Evolutionary conservation across 305 asterid genomes (phyloP).

Genomic region (Fraxinus angustifolia): DNA sequence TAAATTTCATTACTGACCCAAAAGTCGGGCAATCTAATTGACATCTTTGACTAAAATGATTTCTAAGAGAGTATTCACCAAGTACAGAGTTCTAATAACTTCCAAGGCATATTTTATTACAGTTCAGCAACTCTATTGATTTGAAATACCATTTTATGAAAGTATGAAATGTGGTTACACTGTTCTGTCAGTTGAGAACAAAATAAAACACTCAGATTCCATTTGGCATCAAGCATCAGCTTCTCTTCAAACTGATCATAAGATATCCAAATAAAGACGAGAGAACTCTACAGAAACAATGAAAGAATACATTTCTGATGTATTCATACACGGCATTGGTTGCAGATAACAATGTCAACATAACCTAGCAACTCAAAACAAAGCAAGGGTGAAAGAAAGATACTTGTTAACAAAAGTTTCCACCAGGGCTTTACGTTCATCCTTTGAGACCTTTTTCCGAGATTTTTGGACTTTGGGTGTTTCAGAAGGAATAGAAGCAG

Average conservation of each 20-base stretch:
- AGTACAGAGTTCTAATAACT: not conserved
- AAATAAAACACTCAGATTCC: not conserved
- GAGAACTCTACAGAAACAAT: not conserved
- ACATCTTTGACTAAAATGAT: not conserved
- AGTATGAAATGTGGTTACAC: not conserved
- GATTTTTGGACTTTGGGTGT: slow-evolving; percentile 16
- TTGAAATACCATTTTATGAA: not conserved
- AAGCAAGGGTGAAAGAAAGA: slow-evolving; percentile 6
- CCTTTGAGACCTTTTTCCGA: slow-evolving; percentile 30
- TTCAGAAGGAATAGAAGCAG: slow-evolving; percentile 34
- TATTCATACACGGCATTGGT: not conserved
- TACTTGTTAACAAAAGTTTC: slow-evolving; percentile 43
- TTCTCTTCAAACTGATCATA: not conserved
- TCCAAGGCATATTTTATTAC: not conserved
- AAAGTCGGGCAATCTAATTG: not conserved
- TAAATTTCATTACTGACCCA: not conserved
- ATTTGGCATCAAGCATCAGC: not conserved
- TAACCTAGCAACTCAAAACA: slow-evolving; percentile 6
- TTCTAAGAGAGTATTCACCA: not conserved
- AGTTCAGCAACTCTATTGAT: not conserved
- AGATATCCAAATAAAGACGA: not conserved
- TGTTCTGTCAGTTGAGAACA: not conserved
- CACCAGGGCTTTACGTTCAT: slow-evolving; percentile 39
- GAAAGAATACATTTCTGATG: not conserved
- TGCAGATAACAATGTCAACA: not conserved